Conservation (phyloP, 306 rosid species). For the Castanopsis chinensis region DNA sequence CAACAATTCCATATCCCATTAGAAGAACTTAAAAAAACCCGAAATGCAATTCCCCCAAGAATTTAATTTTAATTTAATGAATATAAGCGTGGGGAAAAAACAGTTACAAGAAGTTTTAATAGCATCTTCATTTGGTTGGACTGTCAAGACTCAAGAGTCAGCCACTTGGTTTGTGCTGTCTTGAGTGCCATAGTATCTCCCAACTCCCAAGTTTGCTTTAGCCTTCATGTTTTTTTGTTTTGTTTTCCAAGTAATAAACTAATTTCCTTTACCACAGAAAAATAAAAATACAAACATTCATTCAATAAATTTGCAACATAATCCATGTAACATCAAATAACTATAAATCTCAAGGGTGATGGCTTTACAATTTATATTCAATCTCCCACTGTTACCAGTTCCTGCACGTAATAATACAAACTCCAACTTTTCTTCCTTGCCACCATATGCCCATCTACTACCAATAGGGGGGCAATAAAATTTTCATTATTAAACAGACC, state of each 20-base stretch:
- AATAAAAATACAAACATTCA: slow-evolving; percentile 19
- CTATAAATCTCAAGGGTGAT: slow-evolving; percentile 33
- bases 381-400: slow-evolving; percentile 33
- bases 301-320: slow-evolving; percentile 27
- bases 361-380: slow-evolving; percentile 34
- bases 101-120: no score
- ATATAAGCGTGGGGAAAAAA: no score
- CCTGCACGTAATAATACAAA: slow-evolving; percentile 31
- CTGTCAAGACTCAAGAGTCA: neutral
- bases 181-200: neutral
- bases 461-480: neutral
- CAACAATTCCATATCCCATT: no score
- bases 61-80: no score
- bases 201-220: neutral
- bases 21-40: no score
- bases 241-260: neutral
- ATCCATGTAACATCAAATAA: slow-evolving; percentile 28
- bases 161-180: no score
- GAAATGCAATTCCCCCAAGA: no score
- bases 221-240: neutral
- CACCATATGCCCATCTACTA: slow-evolving; percentile 22
- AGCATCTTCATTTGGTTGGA: neutral
- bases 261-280: neutral
- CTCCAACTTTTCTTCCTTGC: slow-evolving; percentile 16
- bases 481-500: slow-evolving; percentile 12